These are phyloP conservation scores for Hypoxylon trugodes DNA, from an alignment of 495 filamentous ascomycete species.

Conservation along the genomic window DNA sequence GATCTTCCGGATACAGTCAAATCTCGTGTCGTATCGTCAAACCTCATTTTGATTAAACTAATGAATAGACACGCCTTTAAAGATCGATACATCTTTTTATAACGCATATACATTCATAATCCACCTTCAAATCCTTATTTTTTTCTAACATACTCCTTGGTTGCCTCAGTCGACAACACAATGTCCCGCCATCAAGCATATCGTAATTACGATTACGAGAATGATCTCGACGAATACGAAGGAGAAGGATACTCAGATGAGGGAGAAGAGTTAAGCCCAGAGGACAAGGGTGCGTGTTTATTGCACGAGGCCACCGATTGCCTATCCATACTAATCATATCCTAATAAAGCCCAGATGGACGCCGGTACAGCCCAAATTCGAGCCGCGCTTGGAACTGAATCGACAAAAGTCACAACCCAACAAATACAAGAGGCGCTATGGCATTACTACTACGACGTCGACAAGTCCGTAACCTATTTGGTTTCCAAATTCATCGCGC, in stretches of 20 bases:
- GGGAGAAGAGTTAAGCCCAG: slow-evolving; percentile 62
- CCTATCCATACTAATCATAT: slow-evolving; percentile 6
- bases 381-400: slow-evolving; percentile 60
- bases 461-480: slow-evolving; percentile 84
- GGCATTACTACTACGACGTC: slow-evolving; percentile 96
- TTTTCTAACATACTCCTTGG: background rate
- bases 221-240: slow-evolving; percentile 70
- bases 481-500: slow-evolving; percentile 64
- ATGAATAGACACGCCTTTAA: too few relatives aligned
- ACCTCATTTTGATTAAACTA: too few relatives aligned
- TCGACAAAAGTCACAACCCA: slow-evolving; percentile 65
- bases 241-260: slow-evolving; percentile 56
- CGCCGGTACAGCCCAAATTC: slow-evolving; percentile 63
- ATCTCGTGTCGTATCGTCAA: too few relatives aligned
- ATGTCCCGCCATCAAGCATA: slow-evolving; percentile 72
- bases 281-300: slow-evolving; percentile 62
- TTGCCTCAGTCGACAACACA: too few relatives aligned
- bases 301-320: background rate
- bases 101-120: too few relatives aligned
- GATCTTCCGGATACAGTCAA: background rate
- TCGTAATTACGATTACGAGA: slow-evolving; percentile 67
- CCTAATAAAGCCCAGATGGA: slow-evolving; percentile 56
- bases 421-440: slow-evolving; percentile 88
- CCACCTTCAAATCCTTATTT: background rate
- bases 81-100: too few relatives aligned